Evolutionary conservation across 176 grass and related monocot species (phyloP), one percentile per base, ranked within the genome.

Genomic region (Bolboschoenus planiculmis): DNA sequence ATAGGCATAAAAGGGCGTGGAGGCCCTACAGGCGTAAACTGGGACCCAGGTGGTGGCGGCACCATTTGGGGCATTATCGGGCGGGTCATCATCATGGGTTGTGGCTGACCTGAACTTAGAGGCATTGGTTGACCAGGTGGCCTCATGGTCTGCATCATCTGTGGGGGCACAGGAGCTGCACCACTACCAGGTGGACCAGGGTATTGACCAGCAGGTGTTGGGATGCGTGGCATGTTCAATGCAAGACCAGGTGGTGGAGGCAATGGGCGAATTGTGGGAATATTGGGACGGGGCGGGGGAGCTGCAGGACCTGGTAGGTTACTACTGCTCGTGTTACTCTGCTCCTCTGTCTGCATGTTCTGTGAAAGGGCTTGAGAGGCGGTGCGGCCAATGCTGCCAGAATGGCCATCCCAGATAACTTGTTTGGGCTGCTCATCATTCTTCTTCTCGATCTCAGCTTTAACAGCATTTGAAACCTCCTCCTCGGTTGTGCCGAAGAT

Each of bases 401-500:
- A 95, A 85, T 98, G 92, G 10, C 95, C 95, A 72, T 98, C 95
- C 95, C 95, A 98, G 60, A 98, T 98, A 87, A 93, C 95, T 74
- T 95, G 94, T 56, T 97, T 97, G 4, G 94, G 92, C 62, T 92
- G 95, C 79, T 95, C 92, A 63, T 98, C 95, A 31, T 91, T 98
- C 75, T 95, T 98, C 92, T 98, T 98, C 80, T 95, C 95, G 14
- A 95, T 98, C 84, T 98, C 95, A 59, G 92, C 92, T 86, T 99
- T 95, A 5, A 95, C 96, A 53, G 96, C 92, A 83, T 95, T 95
- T 20, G 96, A 95, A 23, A 99, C 96, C 86, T 95, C 96, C 51
- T 98, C 95, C 78, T 95, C 96, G 0, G 96, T 99, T 5, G 96
- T 99, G 5, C 96, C 96, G 83, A 99, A 99, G 85, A 99, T 99